Conservation (phyloP, 768 basidiomycete species). For the Russula sp. region DNA sequence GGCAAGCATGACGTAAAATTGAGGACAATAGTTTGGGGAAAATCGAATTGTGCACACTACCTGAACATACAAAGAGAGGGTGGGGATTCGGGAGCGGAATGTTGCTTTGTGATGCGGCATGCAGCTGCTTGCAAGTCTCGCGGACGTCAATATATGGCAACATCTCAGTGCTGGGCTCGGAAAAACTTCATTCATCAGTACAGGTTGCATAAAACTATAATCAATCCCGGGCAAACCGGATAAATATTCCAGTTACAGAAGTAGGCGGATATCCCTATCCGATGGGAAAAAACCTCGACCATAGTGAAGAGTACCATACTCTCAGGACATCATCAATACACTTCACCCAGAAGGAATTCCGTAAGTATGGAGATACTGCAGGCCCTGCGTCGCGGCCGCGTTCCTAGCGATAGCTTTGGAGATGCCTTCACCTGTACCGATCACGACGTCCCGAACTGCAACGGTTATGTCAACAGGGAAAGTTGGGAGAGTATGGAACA, state of each 20-base stretch:
- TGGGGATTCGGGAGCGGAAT: no score
- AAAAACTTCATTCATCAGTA: neutral
- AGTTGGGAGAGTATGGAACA: neutral
- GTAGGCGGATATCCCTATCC: neutral
- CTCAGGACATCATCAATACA: neutral
- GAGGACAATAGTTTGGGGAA: no score
- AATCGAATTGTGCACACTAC: no score
- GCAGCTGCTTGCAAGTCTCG: neutral
- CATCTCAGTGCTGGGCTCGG: neutral
- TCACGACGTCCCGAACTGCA: neutral
- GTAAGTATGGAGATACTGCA: neutral
- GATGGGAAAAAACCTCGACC: neutral
- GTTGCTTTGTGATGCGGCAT: no score
- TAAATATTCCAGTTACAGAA: neutral
- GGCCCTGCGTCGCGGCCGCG: neutral
- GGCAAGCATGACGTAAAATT: no score
- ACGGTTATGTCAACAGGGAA: neutral
- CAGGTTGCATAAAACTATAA: neutral
- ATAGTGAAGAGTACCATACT: neutral
- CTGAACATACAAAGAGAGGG: no score
- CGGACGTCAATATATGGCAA: neutral
- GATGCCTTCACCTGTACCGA: neutral
- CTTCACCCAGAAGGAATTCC: neutral
- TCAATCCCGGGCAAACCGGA: neutral
- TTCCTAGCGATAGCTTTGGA: neutral